These are phyloP conservation scores for Taphrina flavorubra DNA, from an alignment of 1,139 yeast genomes.

Conservation along the genomic window DNA sequence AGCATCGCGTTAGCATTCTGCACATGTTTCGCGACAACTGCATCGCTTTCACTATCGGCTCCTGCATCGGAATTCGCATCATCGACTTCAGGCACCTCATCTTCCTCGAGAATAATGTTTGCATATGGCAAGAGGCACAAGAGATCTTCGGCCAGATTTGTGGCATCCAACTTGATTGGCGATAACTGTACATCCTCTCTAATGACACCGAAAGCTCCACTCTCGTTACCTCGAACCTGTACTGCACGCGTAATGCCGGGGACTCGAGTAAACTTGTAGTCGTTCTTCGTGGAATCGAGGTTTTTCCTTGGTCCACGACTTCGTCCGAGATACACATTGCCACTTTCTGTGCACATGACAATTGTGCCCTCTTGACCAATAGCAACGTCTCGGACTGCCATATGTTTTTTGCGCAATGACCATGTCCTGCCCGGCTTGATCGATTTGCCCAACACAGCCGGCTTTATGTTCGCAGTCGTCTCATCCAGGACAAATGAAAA, in stretches of 20 bases:
- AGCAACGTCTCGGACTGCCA: constrained; percentile 63
- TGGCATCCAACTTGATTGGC: constrained; percentile 44
- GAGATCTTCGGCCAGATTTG: constrained; percentile 48
- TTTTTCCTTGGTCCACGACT: constrained; percentile 50
- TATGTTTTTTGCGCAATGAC: constrained; percentile 50
- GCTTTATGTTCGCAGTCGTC: constrained; percentile 33
- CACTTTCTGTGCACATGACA: constrained; percentile 69
- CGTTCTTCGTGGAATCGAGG: constrained; percentile 46
- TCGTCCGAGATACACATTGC: constrained; percentile 62
- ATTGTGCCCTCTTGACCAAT: constrained; percentile 72
- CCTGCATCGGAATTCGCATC: constrained; percentile 40
- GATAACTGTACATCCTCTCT: constrained; percentile 66
- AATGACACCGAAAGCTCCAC: constrained; percentile 71
- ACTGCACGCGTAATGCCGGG: constrained; percentile 62
- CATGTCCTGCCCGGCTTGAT: constrained; percentile 49
- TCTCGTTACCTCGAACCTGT: constrained; percentile 69
- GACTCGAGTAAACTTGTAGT: constrained; percentile 62
- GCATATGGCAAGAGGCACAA: constrained; percentile 49
- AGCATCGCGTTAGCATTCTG: constrained; percentile 42
- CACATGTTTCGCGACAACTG: constrained; percentile 36
- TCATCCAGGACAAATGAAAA: constrained; percentile 48
- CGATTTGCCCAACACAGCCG: constrained; percentile 40
- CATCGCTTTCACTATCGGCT: constrained; percentile 30
- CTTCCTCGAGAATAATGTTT: constrained; percentile 36
- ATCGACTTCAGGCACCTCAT: constrained; percentile 40